These are phyloP conservation scores for Barnettozyma wickerhamii DNA, from an alignment of 805 yeast genomes.

Conservation along the genomic window DNA sequence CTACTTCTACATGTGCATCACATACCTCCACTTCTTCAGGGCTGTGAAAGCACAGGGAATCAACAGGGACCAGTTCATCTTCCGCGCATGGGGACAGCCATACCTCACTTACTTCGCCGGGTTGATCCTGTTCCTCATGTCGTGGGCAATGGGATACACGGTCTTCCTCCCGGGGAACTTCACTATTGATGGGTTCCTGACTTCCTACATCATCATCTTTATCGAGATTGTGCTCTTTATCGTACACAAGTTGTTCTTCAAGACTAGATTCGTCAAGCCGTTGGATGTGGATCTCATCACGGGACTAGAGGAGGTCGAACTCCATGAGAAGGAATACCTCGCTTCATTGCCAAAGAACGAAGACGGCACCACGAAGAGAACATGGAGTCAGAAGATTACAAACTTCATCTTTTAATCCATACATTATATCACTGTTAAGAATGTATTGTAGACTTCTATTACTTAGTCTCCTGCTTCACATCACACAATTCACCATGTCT, in stretches of 20 bases:
- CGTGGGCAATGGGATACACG: neutral
- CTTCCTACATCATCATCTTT: neutral
- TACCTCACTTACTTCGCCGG: neutral
- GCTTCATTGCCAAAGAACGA: neutral
- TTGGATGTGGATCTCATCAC: neutral
- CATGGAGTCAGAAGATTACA: neutral
- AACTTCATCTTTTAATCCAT: neutral
- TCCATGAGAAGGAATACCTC: neutral
- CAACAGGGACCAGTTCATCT: neutral
- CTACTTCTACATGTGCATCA: constrained; percentile 51
- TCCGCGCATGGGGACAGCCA: neutral
- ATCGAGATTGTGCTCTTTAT: neutral
- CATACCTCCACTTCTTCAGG: constrained; percentile 41
- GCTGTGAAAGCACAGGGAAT: neutral
- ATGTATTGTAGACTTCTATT: too few relatives aligned
- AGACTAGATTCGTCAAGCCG: neutral
- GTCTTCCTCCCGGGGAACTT: neutral
- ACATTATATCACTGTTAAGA: too few relatives aligned
- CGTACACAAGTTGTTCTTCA: neutral
- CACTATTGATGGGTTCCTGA: neutral
- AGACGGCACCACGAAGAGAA: neutral
- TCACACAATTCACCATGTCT: constrained; percentile 46
- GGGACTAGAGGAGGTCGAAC: neutral
- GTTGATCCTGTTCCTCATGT: neutral
- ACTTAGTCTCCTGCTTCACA: constrained; percentile 24